Evolutionary conservation across 352 stramenopile species (phyloP).

Genomic region (Pythium brachiatum): DNA sequence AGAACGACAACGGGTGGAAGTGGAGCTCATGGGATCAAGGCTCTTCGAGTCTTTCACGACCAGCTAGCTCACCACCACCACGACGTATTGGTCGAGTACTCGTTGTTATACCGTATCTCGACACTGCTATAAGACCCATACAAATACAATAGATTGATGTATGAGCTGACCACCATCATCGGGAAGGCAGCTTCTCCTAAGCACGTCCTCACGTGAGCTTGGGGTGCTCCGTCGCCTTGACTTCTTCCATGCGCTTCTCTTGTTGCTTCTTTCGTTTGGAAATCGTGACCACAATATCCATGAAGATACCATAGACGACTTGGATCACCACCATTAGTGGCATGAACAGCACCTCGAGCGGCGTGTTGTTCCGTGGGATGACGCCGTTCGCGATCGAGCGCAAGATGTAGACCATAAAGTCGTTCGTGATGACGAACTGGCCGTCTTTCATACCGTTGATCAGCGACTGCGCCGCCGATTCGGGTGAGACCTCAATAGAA

Average conservation of each 20-base stretch:
- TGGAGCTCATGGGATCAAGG: not conserved
- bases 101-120: constrained; percentile 1
- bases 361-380: constrained; percentile 31
- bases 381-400: constrained; percentile 48
- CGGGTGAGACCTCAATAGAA: constrained; percentile 24
- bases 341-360: constrained; percentile 34
- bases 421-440: constrained; percentile 55
- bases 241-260: not conserved
- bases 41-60: not conserved
- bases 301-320: constrained; percentile 36
- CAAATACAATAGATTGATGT: too few relatives aligned
- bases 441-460: constrained; percentile 36
- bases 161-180: too few relatives aligned
- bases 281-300: constrained; percentile 33
- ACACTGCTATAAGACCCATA: not conserved
- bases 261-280: not conserved
- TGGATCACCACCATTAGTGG: constrained; percentile 38
- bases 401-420: constrained; percentile 41
- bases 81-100: not conserved
- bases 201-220: too few relatives aligned
- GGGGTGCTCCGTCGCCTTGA: not conserved
- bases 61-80: not conserved
- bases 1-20: too few relatives aligned
- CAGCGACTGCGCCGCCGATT: constrained; percentile 33
- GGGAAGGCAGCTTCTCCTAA: too few relatives aligned